A percentile compares a stretch with the other conserved stretches of the same genome.
Evolutionary conservation across 441 rosid species (phyloP).

Genomic region (Cnidoscolus chayamansa): DNA sequence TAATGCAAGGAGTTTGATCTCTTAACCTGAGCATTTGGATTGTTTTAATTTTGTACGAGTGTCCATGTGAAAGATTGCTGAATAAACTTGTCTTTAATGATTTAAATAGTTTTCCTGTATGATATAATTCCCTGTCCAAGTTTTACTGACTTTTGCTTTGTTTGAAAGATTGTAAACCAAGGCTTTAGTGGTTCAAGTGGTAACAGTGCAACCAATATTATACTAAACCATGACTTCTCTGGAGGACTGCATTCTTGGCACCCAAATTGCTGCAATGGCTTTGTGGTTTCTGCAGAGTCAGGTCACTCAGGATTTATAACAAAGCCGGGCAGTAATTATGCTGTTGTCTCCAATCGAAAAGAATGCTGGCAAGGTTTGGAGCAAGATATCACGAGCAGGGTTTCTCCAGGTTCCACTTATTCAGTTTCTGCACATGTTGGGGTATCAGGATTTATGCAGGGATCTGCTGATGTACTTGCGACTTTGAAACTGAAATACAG

Average conservation of each 20-base stretch:
- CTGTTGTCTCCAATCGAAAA: slow-evolving; percentile 65
- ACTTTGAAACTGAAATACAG: slow-evolving; percentile 60
- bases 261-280: slow-evolving; percentile 65
- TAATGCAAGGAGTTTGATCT: neutral
- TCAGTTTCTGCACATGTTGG: slow-evolving; percentile 67
- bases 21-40: neutral
- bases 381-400: slow-evolving; percentile 68
- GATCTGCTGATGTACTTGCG: slow-evolving; percentile 56
- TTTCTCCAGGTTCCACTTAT: slow-evolving; percentile 56
- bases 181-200: slow-evolving; percentile 29
- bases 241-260: slow-evolving; percentile 67
- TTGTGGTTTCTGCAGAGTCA: slow-evolving; percentile 51
- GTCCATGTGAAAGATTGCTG: neutral
- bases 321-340: slow-evolving; percentile 42
- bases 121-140: neutral
- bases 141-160: slow-evolving; percentile 22
- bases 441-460: slow-evolving; percentile 55
- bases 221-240: slow-evolving; percentile 72
- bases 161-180: slow-evolving; percentile 39
- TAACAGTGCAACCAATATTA: slow-evolving; percentile 36
- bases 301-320: slow-evolving; percentile 31
- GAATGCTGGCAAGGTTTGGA: slow-evolving; percentile 93
- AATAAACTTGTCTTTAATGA: neutral
- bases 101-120: neutral
- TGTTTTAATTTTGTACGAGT: neutral